Evolutionary conservation across 164 flowering plant genomes (phyloP).

Genomic region (Vitis rupestris): DNA sequence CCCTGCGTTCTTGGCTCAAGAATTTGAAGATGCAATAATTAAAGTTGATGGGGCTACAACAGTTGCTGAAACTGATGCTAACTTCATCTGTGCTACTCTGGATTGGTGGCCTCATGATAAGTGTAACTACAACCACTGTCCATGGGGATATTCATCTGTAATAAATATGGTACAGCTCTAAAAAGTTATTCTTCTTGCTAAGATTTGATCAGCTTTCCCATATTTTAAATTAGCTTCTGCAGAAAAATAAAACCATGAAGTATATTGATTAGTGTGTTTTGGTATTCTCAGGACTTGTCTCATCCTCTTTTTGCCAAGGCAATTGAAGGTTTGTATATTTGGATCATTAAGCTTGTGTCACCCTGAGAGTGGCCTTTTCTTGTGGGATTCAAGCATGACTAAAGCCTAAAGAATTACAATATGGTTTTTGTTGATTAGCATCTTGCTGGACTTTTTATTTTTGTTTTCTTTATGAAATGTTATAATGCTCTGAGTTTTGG

Average conservation of each 20-base stretch:
- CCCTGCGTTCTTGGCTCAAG: conserved; percentile 42
- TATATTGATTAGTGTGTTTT: neutral
- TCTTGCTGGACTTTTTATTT: neutral
- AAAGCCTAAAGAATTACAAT: too few species aligned
- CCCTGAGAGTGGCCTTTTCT: neutral
- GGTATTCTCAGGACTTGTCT: conserved; percentile 56
- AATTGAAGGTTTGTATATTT: conserved; percentile 55
- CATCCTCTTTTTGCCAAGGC: conserved; percentile 71
- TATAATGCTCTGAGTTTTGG: neutral
- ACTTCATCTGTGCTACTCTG: conserved; percentile 86
- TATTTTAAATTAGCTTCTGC: neutral
- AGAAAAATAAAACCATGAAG: neutral
- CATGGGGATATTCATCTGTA: conserved; percentile 71
- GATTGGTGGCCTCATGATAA: conserved; percentile 98
- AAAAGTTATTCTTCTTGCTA: neutral
- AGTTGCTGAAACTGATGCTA: conserved; percentile 56
- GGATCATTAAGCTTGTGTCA: neutral
- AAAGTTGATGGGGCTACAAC: conserved; percentile 37
- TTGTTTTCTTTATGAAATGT: neutral
- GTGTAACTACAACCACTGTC: conserved; percentile 78
- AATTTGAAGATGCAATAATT: conserved; percentile 31
- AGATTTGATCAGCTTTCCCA: neutral
- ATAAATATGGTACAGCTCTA: conserved; percentile 52
- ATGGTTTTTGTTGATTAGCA: neutral
- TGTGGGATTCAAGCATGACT: neutral